These are phyloP conservation scores for Fomitopsis serialis DNA, from an alignment of 768 basidiomycete genomes.

Conservation along the genomic window DNA sequence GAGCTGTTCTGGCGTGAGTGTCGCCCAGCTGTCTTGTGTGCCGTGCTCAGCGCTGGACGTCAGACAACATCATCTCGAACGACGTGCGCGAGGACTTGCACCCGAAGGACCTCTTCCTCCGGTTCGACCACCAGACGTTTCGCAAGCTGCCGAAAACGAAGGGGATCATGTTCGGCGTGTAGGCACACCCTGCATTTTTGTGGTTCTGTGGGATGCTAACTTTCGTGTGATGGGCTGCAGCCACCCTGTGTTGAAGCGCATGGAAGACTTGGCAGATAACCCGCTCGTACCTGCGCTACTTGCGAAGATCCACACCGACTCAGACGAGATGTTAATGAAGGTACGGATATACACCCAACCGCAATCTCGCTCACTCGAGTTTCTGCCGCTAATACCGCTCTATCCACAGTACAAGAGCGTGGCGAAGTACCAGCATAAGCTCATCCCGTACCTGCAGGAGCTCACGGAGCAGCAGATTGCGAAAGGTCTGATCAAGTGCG, in stretches of 20 bases:
- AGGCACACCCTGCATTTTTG: background rate
- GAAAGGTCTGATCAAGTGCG: constrained; percentile 26
- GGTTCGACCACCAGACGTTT: constrained; percentile 32
- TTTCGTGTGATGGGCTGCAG: constrained; percentile 6
- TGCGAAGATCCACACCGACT: constrained; percentile 26
- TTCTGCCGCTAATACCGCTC: no score
- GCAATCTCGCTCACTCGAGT: no score
- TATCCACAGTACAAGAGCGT: constrained; percentile 18
- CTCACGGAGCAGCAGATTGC: constrained; percentile 26
- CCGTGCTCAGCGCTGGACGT: background rate
- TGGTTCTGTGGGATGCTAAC: background rate
- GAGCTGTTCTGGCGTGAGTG: constrained; percentile 24
- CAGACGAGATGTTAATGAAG: constrained; percentile 20
- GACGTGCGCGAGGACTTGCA: constrained; percentile 14
- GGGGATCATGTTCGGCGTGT: constrained; percentile 31
- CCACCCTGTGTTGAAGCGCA: constrained; percentile 26
- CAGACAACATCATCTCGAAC: constrained; percentile 20
- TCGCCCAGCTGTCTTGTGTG: background rate
- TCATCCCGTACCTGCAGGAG: constrained; percentile 28
- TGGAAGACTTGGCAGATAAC: constrained; percentile 26
- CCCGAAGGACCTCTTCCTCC: constrained; percentile 27
- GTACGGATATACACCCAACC: no score
- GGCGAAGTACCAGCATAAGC: constrained; percentile 21
- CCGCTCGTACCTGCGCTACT: constrained; percentile 29
- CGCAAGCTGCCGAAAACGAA: constrained; percentile 28